A percentile compares a stretch with the other conserved stretches of the same genome.
Conservation (phyloP, 2,329 filamentous ascomycete species). For the Colletotrichum simmondsii region DNA sequence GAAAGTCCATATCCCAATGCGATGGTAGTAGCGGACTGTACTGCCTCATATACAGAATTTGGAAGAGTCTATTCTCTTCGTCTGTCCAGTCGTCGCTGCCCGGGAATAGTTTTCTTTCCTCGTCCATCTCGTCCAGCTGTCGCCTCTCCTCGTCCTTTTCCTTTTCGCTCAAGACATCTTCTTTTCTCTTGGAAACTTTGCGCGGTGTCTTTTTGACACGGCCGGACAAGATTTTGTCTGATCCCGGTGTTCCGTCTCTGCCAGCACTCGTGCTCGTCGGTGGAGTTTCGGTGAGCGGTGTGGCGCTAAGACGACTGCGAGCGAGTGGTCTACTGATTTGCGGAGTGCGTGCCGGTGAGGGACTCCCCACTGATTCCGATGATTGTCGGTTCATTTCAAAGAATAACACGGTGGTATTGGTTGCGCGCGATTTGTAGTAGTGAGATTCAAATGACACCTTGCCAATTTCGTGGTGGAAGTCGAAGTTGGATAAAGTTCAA, state of each 20-base stretch:
- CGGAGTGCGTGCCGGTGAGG: conserved; percentile 14
- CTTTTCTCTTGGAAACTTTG: conserved; percentile 10
- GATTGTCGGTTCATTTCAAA: conserved; percentile 16
- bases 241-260: conserved; percentile 26
- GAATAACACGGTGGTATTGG: neutral
- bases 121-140: conserved; percentile 47
- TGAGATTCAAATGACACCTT: neutral
- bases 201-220: conserved; percentile 27
- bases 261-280: conserved; percentile 26
- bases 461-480: neutral
- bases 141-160: conserved; percentile 23
- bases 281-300: conserved; percentile 29
- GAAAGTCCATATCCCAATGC: conserved; percentile 54
- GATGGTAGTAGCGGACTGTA: conserved; percentile 52
- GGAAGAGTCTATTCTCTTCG: conserved; percentile 58
- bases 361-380: conserved; percentile 13
- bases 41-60: conserved; percentile 53
- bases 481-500: neutral
- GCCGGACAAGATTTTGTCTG: conserved; percentile 23
- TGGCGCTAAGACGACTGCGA: conserved; percentile 10
- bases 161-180: conserved; percentile 29
- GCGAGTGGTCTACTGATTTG: conserved; percentile 6
- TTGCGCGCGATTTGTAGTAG: neutral
- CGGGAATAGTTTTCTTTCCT: conserved; percentile 53
- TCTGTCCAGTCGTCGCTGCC: conserved; percentile 61